Conservation (phyloP, 2,329 filamentous ascomycete genomes). For the Pseudogymnoascus sp. region DNA sequence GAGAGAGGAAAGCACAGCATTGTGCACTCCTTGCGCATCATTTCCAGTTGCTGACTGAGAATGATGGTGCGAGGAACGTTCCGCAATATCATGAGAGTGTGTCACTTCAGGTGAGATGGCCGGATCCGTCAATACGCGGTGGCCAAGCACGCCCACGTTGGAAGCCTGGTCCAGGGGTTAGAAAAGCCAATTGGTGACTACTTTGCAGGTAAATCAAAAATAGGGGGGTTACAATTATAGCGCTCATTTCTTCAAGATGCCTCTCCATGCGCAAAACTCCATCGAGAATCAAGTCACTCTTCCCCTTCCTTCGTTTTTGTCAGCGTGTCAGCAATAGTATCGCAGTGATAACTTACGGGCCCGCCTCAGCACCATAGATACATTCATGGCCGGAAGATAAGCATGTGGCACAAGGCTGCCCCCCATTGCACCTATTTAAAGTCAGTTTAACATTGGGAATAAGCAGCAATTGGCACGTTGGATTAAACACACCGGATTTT, state of each 20-base stretch:
- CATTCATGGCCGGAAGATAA: slow-evolving; percentile 23
- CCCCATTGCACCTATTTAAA: slow-evolving; percentile 38
- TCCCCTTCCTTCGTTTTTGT: slow-evolving; percentile 34
- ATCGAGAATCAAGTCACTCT: slow-evolving; percentile 45
- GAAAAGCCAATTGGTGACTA: not conserved
- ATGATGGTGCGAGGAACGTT: slow-evolving; percentile 21
- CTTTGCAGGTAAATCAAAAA: not conserved
- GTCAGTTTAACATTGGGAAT: not conserved
- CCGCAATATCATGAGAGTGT: slow-evolving; percentile 21
- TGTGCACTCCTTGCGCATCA: slow-evolving; percentile 25
- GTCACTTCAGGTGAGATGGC: slow-evolving; percentile 12
- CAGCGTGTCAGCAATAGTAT: slow-evolving; percentile 26
- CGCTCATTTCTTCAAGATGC: slow-evolving; percentile 38
- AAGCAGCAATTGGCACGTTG: slow-evolving; percentile 4
- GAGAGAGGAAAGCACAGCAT: slow-evolving; percentile 42
- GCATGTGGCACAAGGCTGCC: slow-evolving; percentile 34
- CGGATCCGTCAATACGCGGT: not conserved
- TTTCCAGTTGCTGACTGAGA: slow-evolving; percentile 18
- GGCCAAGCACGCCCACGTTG: not conserved
- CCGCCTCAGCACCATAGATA: slow-evolving; percentile 26
- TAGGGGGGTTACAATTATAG: slow-evolving; percentile 31
- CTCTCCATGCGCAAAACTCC: slow-evolving; percentile 42
- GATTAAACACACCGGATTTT: slow-evolving; percentile 37
- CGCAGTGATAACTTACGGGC: slow-evolving; percentile 21
- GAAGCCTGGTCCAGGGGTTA: not conserved